phyloP scores from a whole-genome alignment of 1,284 basidiomycete genomes.

The Takashimella koratensis region DNA sequence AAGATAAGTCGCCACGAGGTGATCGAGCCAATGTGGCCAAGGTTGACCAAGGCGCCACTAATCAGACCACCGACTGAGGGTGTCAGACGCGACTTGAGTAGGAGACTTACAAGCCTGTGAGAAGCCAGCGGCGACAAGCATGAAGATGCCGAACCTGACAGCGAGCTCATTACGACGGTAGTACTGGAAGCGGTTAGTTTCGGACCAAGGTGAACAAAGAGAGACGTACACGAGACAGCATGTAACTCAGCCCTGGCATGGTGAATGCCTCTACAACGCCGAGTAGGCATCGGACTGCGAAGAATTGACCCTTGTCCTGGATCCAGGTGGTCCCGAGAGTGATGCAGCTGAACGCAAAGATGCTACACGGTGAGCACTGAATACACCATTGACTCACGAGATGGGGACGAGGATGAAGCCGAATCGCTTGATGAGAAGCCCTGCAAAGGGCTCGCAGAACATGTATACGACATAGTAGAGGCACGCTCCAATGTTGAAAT shows the following conservation, averaged over 20 bases:
- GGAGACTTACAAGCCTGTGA: slow-evolving; percentile 8
- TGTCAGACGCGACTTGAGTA: background rate
- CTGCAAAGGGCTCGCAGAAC: slow-evolving; percentile 23
- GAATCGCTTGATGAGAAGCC: slow-evolving; percentile 14
- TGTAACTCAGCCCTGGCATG: slow-evolving; percentile 34
- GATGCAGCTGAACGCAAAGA: slow-evolving; percentile 19
- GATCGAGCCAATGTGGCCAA: slow-evolving; percentile 11
- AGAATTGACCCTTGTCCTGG: slow-evolving; percentile 19
- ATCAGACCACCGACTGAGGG: slow-evolving; percentile 6
- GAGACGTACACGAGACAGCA: slow-evolving; percentile 23
- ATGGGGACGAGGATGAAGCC: slow-evolving; percentile 25
- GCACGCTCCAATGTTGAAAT: slow-evolving; percentile 21
- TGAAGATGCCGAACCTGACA: slow-evolving; percentile 22
- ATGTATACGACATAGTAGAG: slow-evolving; percentile 22
- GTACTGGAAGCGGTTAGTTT: slow-evolving; percentile 8
- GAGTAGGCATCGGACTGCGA: slow-evolving; percentile 26
- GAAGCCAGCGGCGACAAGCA: slow-evolving; percentile 15
- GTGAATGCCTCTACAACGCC: slow-evolving; percentile 37
- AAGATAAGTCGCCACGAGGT: slow-evolving; percentile 23
- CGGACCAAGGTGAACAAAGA: background rate
- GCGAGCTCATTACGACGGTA: slow-evolving; percentile 25
- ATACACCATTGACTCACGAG: slow-evolving; percentile 9
- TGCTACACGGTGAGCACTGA: background rate
- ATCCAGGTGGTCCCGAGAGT: slow-evolving; percentile 29
- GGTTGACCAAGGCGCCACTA: slow-evolving; percentile 6